Conservation (phyloP, 257 asterid genomes). For the Anisodus acutangulus region DNA sequence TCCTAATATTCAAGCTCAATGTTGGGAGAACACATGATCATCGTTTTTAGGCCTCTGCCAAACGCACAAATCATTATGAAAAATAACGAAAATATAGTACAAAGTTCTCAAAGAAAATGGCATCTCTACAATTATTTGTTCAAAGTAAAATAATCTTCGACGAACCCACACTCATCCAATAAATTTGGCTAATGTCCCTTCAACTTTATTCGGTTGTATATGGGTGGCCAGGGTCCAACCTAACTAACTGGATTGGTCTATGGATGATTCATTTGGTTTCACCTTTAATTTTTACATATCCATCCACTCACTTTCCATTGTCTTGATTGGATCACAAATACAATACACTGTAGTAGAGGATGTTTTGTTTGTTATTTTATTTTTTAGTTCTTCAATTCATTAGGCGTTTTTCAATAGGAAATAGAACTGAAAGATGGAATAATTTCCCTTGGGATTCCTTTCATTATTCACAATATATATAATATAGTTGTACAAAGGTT, state of each 20-base stretch:
- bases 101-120: too few relatives aligned
- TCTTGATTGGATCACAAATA: conserved; percentile 2
- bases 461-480: too few relatives aligned
- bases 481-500: too few relatives aligned
- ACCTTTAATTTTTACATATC: too few relatives aligned
- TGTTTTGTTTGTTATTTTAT: neutral
- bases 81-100: too few relatives aligned
- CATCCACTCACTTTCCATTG: neutral
- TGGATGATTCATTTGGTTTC: neutral
- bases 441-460: too few relatives aligned
- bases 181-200: neutral
- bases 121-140: neutral
- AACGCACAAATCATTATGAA: neutral
- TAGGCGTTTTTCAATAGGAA: neutral
- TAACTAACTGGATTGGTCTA: neutral
- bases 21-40: neutral
- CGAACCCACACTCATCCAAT: neutral
- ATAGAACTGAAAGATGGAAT: too few relatives aligned
- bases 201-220: neutral
- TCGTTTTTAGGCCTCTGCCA: neutral
- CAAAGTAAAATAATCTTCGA: neutral
- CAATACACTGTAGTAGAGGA: neutral
- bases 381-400: neutral
- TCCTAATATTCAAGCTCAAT: neutral
- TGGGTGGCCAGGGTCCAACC: conserved; percentile 24